These are phyloP conservation scores for Heterobasidion annosum DNA, from an alignment of 1,284 basidiomycete genomes.

Conservation along the genomic window DNA sequence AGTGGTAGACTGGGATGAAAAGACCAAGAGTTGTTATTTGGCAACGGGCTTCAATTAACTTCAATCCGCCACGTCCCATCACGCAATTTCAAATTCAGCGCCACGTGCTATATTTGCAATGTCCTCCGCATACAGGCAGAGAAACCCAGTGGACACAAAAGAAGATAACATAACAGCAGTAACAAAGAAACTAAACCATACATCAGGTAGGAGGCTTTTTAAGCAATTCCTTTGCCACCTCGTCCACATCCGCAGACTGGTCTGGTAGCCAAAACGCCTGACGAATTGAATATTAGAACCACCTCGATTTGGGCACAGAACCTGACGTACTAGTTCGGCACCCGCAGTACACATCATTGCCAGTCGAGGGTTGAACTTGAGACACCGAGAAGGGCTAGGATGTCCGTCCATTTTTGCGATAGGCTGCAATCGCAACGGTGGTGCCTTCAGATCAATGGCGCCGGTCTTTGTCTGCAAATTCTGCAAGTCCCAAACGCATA, in stretches of 20 bases:
- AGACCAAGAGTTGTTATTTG: no score
- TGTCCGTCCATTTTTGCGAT: slow-evolving; percentile 62
- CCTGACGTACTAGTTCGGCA: slow-evolving; percentile 64
- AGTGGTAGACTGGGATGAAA: no score
- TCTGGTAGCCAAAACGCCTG: slow-evolving; percentile 84
- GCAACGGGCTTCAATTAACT: not conserved
- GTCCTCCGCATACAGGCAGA: no score
- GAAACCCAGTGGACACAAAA: not conserved
- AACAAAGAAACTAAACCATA: not conserved
- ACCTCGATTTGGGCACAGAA: not conserved
- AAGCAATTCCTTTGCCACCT: slow-evolving; percentile 40
- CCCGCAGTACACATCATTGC: slow-evolving; percentile 89
- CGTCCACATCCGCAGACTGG: slow-evolving; percentile 37
- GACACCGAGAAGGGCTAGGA: slow-evolving; percentile 74
- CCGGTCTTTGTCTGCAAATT: slow-evolving; percentile 41
- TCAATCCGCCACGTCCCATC: not conserved
- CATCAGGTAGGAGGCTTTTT: slow-evolving; percentile 20
- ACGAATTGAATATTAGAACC: slow-evolving; percentile 4
- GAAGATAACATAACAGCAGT: not conserved
- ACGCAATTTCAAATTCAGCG: no score
- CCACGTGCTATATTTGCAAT: no score
- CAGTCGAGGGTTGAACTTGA: slow-evolving; percentile 80
- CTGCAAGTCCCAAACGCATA: slow-evolving; percentile 76
- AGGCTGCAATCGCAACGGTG: slow-evolving; percentile 47
- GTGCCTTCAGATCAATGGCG: slow-evolving; percentile 41